A percentile compares a stretch with the other conserved stretches of the same genome.
phyloP scores from a whole-genome alignment of 2,329 filamentous ascomycete genomes.

The Fusarium secorum region DNA sequence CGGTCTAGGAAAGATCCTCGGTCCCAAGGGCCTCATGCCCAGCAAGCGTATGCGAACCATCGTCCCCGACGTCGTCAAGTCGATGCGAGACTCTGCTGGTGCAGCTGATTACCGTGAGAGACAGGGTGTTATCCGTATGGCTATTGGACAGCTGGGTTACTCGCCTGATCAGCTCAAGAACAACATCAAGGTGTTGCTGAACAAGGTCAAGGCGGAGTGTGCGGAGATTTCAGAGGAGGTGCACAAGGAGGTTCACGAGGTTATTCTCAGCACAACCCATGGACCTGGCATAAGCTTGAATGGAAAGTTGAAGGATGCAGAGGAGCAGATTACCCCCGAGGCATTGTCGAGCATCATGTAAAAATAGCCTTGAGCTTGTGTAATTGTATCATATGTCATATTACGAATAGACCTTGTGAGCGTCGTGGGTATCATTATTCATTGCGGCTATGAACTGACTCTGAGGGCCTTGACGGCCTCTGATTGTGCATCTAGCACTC shows the following conservation, averaged over 20 bases:
- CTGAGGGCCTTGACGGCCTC: constrained; percentile 60
- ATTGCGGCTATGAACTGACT: constrained; percentile 46
- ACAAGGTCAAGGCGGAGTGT: constrained; percentile 80
- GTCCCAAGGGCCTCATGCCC: constrained; percentile 92
- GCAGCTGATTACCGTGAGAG: constrained; percentile 88
- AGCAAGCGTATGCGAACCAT: constrained; percentile 88
- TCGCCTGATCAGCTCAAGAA: constrained; percentile 84
- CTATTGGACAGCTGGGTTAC: constrained; percentile 90
- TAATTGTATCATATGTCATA: constrained; percentile 52
- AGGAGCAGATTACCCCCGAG: constrained; percentile 62
- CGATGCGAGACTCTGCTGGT: constrained; percentile 83
- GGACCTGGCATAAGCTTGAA: constrained; percentile 87
- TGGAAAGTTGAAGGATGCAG: constrained; percentile 74
- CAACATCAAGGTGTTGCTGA: constrained; percentile 83
- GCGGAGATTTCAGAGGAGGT: constrained; percentile 67
- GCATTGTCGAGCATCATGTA: constrained; percentile 65
- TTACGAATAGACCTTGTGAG: constrained; percentile 36
- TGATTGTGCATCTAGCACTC: constrained; percentile 58
- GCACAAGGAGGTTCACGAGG: constrained; percentile 60
- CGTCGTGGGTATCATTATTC: constrained; percentile 44
- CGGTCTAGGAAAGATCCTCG: constrained; percentile 79
- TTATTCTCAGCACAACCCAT: constrained; percentile 86
- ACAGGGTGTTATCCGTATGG: constrained; percentile 82
- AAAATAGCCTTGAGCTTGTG: constrained; percentile 40
- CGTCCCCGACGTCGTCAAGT: constrained; percentile 77